Evolutionary conservation across 192 early-diverging fungal genomes (phyloP), one percentile per base, ranked within the genome.

Genomic region (Spinellus fusiger): DNA sequence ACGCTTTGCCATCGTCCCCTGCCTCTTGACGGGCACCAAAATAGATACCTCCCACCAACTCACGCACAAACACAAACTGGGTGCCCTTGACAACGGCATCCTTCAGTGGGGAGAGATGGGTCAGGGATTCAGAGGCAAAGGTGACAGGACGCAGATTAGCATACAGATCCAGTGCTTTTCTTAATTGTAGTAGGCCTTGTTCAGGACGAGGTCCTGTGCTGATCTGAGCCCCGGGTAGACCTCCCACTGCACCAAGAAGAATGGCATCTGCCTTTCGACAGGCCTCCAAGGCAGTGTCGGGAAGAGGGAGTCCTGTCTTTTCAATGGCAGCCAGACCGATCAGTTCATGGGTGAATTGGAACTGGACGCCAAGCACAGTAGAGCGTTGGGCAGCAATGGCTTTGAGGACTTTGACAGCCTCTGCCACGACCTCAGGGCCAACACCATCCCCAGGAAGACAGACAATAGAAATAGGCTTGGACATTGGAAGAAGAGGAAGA

Each of bases 1-100:
- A 92, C 6, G 95, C 93, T 68, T 82, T 75, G 59, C 90, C 94
- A 62, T 89, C 84, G 37, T 74, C 83, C 49, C 85, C 85, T 67
- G 87, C 91, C 73, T 99, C 93, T 61, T 87, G 74, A 55, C 95
- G 86, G 56, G 89, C 81, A 46, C 96, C 96, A 83, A 98, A 99
- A 78, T 99, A 99, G 68, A 98, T 92, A 29, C 96, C 96, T 64
- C 95, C 93, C 8, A 96, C 93, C 57, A 99, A 82, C 75, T 99
- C 96, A 46, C 96, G 84, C 20, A 99, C 80, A 64, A 99, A 87
- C 29, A 89, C 85, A 75, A 96, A 95, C 56, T 95, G 89, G 48
- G 90, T 91, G 20, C 89, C 93, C 61, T 93, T 79, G 35, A 96
- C 93, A 49, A 95, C 77, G 12, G 90, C 86, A 66, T 91, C 90